These are phyloP conservation scores for Aspergillus fumigatiaffinis DNA, from an alignment of 2,329 filamentous ascomycete species.

Conservation along the genomic window DNA sequence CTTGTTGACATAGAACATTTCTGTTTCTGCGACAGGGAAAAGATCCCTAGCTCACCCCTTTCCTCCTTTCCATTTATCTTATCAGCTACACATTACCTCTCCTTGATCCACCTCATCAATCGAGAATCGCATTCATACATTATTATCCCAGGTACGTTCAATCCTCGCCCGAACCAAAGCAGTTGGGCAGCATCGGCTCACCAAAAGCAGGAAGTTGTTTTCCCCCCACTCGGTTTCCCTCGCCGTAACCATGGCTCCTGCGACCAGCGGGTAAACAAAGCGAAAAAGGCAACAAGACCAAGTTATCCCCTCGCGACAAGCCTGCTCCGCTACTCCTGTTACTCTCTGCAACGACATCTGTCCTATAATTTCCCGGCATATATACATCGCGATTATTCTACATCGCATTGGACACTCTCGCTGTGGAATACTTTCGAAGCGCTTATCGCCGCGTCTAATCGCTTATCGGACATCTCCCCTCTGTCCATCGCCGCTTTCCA, in stretches of 20 bases:
- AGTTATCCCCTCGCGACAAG: background rate
- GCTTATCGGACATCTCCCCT: conserved; percentile 14
- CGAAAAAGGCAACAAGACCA: conserved; percentile 7
- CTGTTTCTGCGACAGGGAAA: background rate
- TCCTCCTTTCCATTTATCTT: background rate
- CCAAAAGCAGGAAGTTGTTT: background rate
- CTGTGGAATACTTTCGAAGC: conserved; percentile 2
- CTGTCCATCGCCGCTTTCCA: background rate
- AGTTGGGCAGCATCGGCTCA: background rate
- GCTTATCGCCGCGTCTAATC: conserved; percentile 21
- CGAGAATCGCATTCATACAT: background rate
- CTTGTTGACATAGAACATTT: background rate
- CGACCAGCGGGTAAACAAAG: conserved; percentile 13
- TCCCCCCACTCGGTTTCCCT: background rate
- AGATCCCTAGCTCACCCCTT: background rate
- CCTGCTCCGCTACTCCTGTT: background rate
- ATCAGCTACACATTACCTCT: background rate
- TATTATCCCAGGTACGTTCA: background rate
- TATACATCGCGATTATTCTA: background rate
- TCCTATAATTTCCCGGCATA: background rate
- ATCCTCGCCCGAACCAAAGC: background rate
- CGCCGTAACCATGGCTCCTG: conserved; percentile 6
- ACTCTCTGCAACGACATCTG: background rate
- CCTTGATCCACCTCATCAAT: background rate
- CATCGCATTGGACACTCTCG: background rate